Base-by-base conservation (phyloP, 768 basidiomycete genomes). In the Pleurotus citrinopileatus region DNA sequence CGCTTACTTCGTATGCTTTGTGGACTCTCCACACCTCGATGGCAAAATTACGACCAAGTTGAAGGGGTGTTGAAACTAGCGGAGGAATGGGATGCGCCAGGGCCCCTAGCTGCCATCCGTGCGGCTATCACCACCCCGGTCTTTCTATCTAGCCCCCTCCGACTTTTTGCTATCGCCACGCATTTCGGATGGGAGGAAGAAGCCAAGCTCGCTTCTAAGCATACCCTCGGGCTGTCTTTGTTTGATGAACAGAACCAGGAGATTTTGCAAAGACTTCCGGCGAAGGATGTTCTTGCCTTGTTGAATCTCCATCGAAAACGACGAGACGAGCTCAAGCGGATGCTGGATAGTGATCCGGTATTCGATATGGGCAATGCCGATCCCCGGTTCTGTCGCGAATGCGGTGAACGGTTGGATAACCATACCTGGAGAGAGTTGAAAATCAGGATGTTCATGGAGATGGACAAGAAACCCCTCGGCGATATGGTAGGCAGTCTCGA, bases 171-270 rank as follows among this genome's bases (percentile, higher is more conserved):
- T 2, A 65, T 82, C 38, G 70, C 76, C 6, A 70, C 72, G 17
- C 70, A 70, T 27, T 73, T 70, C 52, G 73, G 70, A 5, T 80
- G 79, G 76, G 66, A 66, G 40, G 69, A 74, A 38, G 79, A 79
- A 60, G 70, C 73, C 4, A 67, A 66, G 55, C 53, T 71, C 9
- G 76, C 79, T 2, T 71, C 78, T 2, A 65, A 69, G 17, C 61
- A 68, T 34, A 78, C 80, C 7, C 61, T 82, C 19, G 59, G 59
- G 13, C 57, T 77, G 12, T 65, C 74, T 50, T 62, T 83, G 1
- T 69, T 72, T 54, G 65, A 69, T 13, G 68, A 71, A 3, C 59
- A 63, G 25, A 54, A 68, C 23, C 59, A 69, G n/a, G 40, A 58
- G 1, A 58, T 65, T n/a, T 67, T 80, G 1, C 61, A 67, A 29